These are phyloP conservation scores for Biscogniauxia marginata DNA, from an alignment of 2,329 filamentous ascomycete species.

Conservation along the genomic window DNA sequence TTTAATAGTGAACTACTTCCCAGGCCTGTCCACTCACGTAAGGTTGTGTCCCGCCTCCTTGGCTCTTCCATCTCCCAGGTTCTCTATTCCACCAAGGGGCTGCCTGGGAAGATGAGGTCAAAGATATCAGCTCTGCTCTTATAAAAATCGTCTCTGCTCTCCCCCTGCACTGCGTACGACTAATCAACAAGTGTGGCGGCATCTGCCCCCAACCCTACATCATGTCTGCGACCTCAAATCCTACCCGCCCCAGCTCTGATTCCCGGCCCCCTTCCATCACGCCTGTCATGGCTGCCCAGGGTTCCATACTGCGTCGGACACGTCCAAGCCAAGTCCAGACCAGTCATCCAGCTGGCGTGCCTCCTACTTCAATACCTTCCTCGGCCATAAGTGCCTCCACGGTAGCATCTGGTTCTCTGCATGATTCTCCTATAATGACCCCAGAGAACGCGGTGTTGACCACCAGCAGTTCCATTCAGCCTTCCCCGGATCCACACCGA, in stretches of 20 bases:
- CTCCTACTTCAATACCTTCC: slow-evolving; percentile 42
- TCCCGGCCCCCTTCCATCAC: slow-evolving; percentile 31
- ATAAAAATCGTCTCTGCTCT: slow-evolving; percentile 30
- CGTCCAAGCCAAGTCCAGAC: slow-evolving; percentile 51
- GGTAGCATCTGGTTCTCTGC: slow-evolving; percentile 52
- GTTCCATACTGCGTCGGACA: slow-evolving; percentile 39
- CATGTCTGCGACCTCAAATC: slow-evolving; percentile 36
- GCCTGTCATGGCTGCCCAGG: slow-evolving; percentile 43
- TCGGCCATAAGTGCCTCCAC: slow-evolving; percentile 58
- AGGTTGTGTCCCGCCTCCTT: slow-evolving; percentile 23
- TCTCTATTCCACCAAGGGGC: slow-evolving; percentile 21
- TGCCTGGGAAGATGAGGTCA: slow-evolving; percentile 32
- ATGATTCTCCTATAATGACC: slow-evolving; percentile 57
- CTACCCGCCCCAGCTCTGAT: slow-evolving; percentile 30
- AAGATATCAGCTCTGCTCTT: slow-evolving; percentile 28
- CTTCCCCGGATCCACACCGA: slow-evolving; percentile 63
- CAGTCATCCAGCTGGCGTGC: slow-evolving; percentile 38
- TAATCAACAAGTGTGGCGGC: slow-evolving; percentile 22
- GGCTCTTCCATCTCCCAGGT: slow-evolving; percentile 17
- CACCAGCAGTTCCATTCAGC: slow-evolving; percentile 62
- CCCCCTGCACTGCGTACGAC: slow-evolving; percentile 12
- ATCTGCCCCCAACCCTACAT: slow-evolving; percentile 29
- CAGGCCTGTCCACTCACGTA: slow-evolving; percentile 21
- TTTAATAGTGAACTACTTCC: slow-evolving; percentile 28
- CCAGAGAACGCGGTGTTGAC: slow-evolving; percentile 52